Conservation (phyloP, 805 yeast species). For the Candida odintsovae region DNA sequence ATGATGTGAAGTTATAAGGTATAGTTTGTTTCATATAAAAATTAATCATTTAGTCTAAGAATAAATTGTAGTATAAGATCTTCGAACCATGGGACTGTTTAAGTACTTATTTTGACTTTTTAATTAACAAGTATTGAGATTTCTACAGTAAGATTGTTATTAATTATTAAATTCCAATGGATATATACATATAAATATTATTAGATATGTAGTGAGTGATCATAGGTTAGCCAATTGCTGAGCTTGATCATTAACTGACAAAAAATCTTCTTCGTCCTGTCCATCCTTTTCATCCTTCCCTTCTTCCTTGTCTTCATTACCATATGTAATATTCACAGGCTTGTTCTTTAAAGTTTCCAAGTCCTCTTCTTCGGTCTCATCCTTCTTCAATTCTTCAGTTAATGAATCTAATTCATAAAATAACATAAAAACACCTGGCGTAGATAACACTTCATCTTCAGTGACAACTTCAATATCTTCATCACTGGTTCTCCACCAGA, state of each 20-base stretch:
- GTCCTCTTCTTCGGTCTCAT: conserved; percentile 1
- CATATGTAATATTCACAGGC: background rate
- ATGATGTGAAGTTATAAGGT: background rate
- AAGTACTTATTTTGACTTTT: no score
- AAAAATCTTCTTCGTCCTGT: background rate
- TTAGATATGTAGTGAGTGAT: background rate
- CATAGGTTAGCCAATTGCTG: conserved; percentile 9
- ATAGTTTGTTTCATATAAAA: background rate
- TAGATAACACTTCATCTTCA: conserved; percentile 71
- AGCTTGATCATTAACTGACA: conserved; percentile 3
- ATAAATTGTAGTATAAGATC: background rate
- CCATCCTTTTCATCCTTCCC: background rate
- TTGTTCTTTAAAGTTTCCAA: background rate
- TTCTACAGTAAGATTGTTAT: no score
- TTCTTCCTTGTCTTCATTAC: background rate
- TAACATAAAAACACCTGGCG: conserved; percentile 89
- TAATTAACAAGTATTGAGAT: no score
- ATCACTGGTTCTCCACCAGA: conserved; percentile 96
- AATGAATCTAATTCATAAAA: conserved; percentile 65
- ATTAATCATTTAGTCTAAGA: background rate
- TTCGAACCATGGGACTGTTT: no score
- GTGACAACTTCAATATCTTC: conserved; percentile 77
- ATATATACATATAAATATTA: no score
- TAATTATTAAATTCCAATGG: no score
- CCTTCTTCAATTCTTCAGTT: conserved; percentile 16